Conservation (phyloP, 108 stramenopile species). For the Fragilaria radians region DNA sequence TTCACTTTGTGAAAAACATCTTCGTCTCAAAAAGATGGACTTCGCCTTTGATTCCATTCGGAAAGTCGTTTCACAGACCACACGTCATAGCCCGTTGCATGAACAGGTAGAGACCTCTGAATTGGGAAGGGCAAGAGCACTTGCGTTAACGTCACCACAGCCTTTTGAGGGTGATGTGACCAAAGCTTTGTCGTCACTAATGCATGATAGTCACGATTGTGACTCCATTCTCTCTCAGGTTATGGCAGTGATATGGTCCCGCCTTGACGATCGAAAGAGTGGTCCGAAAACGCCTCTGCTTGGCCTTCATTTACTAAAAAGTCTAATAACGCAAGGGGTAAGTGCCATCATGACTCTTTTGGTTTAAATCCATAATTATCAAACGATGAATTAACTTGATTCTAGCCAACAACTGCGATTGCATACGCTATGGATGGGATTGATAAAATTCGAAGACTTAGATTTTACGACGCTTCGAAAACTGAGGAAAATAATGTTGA, state of each 20-base stretch:
- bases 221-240: constrained; percentile 22
- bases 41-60: constrained; percentile 26
- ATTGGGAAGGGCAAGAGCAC: constrained; percentile 20
- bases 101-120: constrained; percentile 23
- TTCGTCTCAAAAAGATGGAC: constrained; percentile 30
- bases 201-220: constrained; percentile 31
- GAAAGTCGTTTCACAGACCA: constrained; percentile 23
- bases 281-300: constrained; percentile 31
- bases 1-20: constrained; percentile 19
- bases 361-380: neutral
- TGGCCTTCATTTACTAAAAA: constrained; percentile 29
- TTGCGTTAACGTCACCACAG: constrained; percentile 35
- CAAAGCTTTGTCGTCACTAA: constrained; percentile 19
- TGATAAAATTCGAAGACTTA: neutral
- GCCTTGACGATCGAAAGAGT: constrained; percentile 35
- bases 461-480: neutral
- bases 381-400: neutral
- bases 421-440: constrained; percentile 4
- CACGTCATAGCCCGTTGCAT: constrained; percentile 15
- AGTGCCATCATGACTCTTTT: neutral
- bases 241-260: constrained; percentile 40
- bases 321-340: constrained; percentile 30
- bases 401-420: constrained; percentile 7
- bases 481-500: neutral
- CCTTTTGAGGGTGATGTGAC: constrained; percentile 22